These are phyloP conservation scores for Leccinum disarticulatum DNA, from an alignment of 768 basidiomycete genomes.

Conservation along the genomic window DNA sequence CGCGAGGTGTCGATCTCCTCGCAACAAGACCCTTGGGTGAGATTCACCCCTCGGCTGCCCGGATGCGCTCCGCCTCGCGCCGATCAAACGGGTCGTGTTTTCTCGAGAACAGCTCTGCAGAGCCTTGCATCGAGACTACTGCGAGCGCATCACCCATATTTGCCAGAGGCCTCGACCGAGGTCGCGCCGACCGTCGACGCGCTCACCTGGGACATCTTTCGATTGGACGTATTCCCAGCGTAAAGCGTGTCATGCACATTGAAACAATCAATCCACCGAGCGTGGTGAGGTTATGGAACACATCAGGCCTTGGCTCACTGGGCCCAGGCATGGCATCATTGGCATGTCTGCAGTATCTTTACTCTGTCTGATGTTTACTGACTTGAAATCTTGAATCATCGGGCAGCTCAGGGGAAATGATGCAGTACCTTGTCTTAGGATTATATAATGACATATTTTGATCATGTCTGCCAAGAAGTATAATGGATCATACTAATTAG, in stretches of 20 bases:
- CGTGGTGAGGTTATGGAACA: too few relatives aligned
- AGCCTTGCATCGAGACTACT: constrained; percentile 77
- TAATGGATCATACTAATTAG: too few relatives aligned
- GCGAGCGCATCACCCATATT: constrained; percentile 89
- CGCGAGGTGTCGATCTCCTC: constrained; percentile 91
- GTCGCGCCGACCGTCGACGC: constrained; percentile 35
- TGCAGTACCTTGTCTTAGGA: too few relatives aligned
- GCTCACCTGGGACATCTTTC: constrained; percentile 78
- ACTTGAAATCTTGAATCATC: too few relatives aligned
- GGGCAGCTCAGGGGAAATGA: too few relatives aligned
- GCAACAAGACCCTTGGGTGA: constrained; percentile 89
- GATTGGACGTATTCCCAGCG: constrained; percentile 36
- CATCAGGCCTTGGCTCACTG: too few relatives aligned
- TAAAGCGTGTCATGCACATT: constrained; percentile 64
- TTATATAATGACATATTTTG: too few relatives aligned
- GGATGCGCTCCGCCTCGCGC: constrained; percentile 81
- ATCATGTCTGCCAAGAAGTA: too few relatives aligned
- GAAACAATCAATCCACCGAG: too few relatives aligned
- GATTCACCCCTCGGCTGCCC: constrained; percentile 91
- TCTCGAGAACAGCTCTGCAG: constrained; percentile 69
- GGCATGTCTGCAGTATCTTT: too few relatives aligned
- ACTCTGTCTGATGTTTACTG: too few relatives aligned
- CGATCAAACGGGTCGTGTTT: constrained; percentile 91
- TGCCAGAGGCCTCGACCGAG: constrained; percentile 57
- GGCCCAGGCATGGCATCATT: too few relatives aligned